Evolutionary conservation across 352 stramenopile species (phyloP), one percentile per base, ranked within the genome.

Genomic region (Aphanomyces stellatus): DNA sequence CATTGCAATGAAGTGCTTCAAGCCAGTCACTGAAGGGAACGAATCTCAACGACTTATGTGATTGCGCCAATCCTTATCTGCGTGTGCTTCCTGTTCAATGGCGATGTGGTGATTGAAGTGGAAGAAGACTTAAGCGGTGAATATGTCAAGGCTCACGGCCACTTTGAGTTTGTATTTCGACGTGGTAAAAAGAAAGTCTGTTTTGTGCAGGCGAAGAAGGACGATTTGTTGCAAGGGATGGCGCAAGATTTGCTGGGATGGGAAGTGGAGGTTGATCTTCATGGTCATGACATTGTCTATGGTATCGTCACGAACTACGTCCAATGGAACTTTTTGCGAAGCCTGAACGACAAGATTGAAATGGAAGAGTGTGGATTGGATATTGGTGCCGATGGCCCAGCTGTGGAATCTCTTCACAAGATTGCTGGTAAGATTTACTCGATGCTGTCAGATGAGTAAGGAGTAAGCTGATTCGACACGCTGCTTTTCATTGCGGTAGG

Each of bases 91-190:
- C 43, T 53, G 17, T 53, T 53, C 43, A 53, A 53, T 27, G 43
- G 43, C 43, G 24, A 53, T 27, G 43, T 27, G 17, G n/a, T 28
- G 17, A n/a, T 53, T 53, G 13, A 53, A 53, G 43, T 53, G 17
- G 43, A 53, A 17, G 43, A 53, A 53, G 13, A 53, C 24, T 17
- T 62, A 42, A 67, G 53, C 37, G 70, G 70, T 56, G 67, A 72
- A 8, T 64, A 49, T 65, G 70, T 72, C 22, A 68, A 72, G 59
- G 70, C 70, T 62, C 40, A 74, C 55, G 70, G 65, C 28, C 63
- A 70, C 55, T 74, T 74, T 62, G 65, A 74, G 51, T 74, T 74
- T 43, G 60, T 74, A 24, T 40, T 74, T 40, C 57, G 30, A 72
- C 70, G 70, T 22, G 65, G 55, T 53, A 65, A 51, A 3, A 72